A percentile compares a stretch with the other conserved stretches of the same genome.
These are phyloP conservation scores for Linnemannia elongata DNA, from an alignment of 192 early-diverging fungal species.

Conservation along the genomic window DNA sequence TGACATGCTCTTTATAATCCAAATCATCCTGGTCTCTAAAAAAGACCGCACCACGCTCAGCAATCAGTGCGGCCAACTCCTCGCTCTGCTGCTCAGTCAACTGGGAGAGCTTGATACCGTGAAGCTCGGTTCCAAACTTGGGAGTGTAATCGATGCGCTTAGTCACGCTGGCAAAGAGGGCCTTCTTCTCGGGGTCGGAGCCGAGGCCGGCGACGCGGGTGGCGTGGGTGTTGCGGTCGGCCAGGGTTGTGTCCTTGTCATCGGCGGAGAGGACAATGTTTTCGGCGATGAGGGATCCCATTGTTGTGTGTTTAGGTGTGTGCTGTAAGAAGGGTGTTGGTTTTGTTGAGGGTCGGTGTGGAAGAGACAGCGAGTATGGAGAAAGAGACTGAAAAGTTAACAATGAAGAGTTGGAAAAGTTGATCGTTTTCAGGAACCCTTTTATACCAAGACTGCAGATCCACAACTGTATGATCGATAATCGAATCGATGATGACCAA, in stretches of 20 bases:
- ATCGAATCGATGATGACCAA: no score
- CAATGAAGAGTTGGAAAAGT: neutral
- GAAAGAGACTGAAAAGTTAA: neutral
- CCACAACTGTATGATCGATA: neutral
- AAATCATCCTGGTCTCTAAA: conserved; percentile 52
- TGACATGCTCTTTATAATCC: conserved; percentile 34
- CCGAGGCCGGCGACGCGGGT: conserved; percentile 48
- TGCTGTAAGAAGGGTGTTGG: neutral
- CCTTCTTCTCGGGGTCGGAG: conserved; percentile 66
- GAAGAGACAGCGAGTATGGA: neutral
- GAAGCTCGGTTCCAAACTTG: conserved; percentile 73
- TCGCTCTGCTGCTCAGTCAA: conserved; percentile 68
- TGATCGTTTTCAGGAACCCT: neutral
- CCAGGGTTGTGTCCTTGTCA: conserved; percentile 6
- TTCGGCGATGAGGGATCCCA: conserved; percentile 11
- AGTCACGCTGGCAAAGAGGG: conserved; percentile 62
- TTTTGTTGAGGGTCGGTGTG: neutral
- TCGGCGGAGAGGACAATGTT: conserved; percentile 24
- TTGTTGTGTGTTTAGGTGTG: neutral
- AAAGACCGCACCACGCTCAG: conserved; percentile 59
- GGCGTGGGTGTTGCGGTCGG: conserved; percentile 21
- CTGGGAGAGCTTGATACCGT: conserved; percentile 66
- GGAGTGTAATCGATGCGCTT: conserved; percentile 67
- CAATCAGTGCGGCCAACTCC: conserved; percentile 69
- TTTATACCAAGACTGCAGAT: neutral